Evolutionary conservation across 2,329 filamentous ascomycete species (phyloP), one percentile per base, ranked within the genome.

Genomic region (Trichoderma sp.): DNA sequence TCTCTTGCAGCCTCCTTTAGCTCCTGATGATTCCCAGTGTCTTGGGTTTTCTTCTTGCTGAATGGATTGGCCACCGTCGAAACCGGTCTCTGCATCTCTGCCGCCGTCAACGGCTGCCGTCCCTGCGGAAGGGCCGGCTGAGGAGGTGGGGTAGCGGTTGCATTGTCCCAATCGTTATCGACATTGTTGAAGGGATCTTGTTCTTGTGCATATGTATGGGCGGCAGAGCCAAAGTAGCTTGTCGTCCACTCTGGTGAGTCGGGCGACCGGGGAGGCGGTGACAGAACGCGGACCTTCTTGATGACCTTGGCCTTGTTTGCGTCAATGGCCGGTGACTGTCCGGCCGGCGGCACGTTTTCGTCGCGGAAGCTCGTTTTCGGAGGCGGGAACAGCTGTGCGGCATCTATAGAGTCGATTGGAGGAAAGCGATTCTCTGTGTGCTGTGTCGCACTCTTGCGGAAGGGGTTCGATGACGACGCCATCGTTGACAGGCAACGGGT

Each of bases 201-300:
- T 23, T 67, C 50, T 30, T 28, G 50, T 7, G 72, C 71, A 58
- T 74, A 73, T 17, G 66, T 6, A 11, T 43, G 36, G 55, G 34
- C n/a, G 76, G 53, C 9, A 9, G 26, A 30, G 28, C 28, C 47
- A 59, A 53, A 53, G 59, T 58, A 34, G 57, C 66, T 73, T 70
- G 78, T 74, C 17, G 77, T 81, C 79, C 76, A 80, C 72, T 79
- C 79, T 23, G 80, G 78, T 32, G 86, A 87, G 74, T 88, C 87
- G 74, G 87, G 86, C 13, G 86, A 87, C n/a, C 86, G 85, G 3
- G 88, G 88, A 72, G 88, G 88, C 66, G 89, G 89, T 55, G 88
- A 90, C 77, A 90, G 85, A 9, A 91, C 87, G 76, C 90, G 88
- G 73, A 93, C 91, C 76, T 88, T 91, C 81, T 92, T 92, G 72